These are phyloP conservation scores for Mycena citricolor DNA, from an alignment of 1,284 basidiomycete genomes.

Conservation along the genomic window DNA sequence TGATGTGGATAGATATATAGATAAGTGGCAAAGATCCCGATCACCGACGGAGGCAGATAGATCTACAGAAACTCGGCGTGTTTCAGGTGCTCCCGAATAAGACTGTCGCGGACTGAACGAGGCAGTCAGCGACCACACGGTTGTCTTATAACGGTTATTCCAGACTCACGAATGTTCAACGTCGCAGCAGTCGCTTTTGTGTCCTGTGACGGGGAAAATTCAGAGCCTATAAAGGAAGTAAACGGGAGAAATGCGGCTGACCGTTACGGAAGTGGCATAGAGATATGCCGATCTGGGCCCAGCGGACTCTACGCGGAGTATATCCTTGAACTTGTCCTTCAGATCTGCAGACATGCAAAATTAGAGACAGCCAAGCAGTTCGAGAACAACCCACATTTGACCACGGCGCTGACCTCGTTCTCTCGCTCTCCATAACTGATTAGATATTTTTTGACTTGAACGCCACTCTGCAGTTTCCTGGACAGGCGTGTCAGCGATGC, in stretches of 20 bases:
- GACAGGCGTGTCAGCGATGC: background rate
- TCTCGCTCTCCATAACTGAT: conserved; percentile 18
- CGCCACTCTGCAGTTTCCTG: conserved; percentile 22
- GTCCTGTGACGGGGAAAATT: conserved; percentile 10
- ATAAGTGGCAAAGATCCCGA: no score
- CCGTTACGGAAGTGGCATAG: conserved; percentile 20
- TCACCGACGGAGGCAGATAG: no score
- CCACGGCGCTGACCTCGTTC: conserved; percentile 21
- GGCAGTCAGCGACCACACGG: no score
- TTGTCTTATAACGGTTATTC: background rate
- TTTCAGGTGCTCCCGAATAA: conserved; percentile 22
- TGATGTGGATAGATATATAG: no score
- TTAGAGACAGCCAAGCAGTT: background rate
- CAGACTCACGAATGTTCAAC: conserved; percentile 16
- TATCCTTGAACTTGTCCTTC: conserved; percentile 22
- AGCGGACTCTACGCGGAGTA: conserved; percentile 11
- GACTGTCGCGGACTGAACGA: conserved; percentile 19
- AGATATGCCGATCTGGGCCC: conserved; percentile 18
- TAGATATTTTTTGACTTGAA: conserved; percentile 18
- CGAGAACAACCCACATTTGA: conserved; percentile 15
- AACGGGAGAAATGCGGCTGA: conserved; percentile 6
- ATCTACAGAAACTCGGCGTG: conserved; percentile 23
- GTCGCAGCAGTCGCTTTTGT: conserved; percentile 24
- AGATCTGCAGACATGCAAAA: conserved; percentile 5
- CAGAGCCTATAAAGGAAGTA: background rate